These are phyloP conservation scores for Rhodosporidiobolus sp. DNA, from an alignment of 768 basidiomycete genomes.

Conservation along the genomic window DNA sequence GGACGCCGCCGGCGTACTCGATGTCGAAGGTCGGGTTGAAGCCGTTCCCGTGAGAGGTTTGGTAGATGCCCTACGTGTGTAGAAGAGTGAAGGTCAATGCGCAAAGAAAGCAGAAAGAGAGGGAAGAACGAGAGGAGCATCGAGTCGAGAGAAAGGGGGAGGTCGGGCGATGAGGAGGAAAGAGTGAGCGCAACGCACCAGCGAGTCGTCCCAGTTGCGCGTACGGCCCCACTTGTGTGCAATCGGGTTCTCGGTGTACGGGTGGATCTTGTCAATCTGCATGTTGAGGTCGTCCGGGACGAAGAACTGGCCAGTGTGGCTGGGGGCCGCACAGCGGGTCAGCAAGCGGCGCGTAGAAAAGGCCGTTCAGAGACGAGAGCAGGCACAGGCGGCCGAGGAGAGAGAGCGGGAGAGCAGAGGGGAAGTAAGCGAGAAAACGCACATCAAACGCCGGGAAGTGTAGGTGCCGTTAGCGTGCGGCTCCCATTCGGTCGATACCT, in stretches of 20 bases:
- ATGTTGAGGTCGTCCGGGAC: conserved; percentile 47
- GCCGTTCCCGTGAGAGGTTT: conserved; percentile 45
- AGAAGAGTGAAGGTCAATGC: too few relatives aligned
- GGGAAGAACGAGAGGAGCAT: too few relatives aligned
- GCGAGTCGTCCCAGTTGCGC: conserved; percentile 48
- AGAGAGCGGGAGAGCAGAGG: too few relatives aligned
- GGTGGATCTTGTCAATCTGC: conserved; percentile 46
- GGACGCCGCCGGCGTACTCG: conserved; percentile 45
- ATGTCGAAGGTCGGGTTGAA: conserved; percentile 47
- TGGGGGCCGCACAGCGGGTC: too few relatives aligned
- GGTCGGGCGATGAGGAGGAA: too few relatives aligned
- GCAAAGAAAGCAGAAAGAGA: too few relatives aligned
- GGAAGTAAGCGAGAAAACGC: conserved; percentile 26
- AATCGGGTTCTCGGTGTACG: conserved; percentile 47
- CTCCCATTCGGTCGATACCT: conserved; percentile 41
- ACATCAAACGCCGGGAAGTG: conserved; percentile 37
- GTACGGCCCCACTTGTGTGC: conserved; percentile 46
- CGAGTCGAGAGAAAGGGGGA: too few relatives aligned
- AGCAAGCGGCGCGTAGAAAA: too few relatives aligned
- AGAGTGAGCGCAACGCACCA: too few relatives aligned
- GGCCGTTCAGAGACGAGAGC: too few relatives aligned
- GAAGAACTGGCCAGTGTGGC: conserved; percentile 48
- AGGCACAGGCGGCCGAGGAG: too few relatives aligned
- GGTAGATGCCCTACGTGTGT: conserved; percentile 48
- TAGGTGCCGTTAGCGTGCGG: conserved; percentile 41